Base-by-base conservation (phyloP, 2,329 filamentous ascomycete species). In the Epichloe brachyelytri region DNA sequence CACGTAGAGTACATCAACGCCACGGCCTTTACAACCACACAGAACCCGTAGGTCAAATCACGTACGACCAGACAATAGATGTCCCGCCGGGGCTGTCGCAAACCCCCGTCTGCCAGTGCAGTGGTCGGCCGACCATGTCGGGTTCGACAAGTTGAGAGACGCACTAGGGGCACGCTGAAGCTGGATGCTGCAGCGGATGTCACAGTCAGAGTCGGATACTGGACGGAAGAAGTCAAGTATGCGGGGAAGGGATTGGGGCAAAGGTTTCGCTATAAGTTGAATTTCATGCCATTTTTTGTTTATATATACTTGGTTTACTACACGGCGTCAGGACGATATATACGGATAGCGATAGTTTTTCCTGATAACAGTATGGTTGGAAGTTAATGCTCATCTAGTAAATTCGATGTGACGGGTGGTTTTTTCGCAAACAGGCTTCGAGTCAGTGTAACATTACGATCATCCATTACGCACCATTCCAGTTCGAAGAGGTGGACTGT, bases 11-110 rank as follows among this genome's bases (percentile, higher is more conserved):
- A 74, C 48, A 78, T 97, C 59, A 85, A 95, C 61, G 91, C 91
- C 6, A 88, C 85, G 1, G 89, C 93, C 0, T 85, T 54, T 94
- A 95, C 66, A 88, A 95, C 56, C 79, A 86, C 54, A 86, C 82
- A 8, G 81, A 91, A 49, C 77, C 82, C 2, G 75, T 95, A 0
- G 93, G 90, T 1, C 78, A 74, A 26, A 96, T 97, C 52, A 58
- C 84, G 22, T 88, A 93, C 63, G 75, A 83, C 39, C 63, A 80
- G 15, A 80, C 86, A 0, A 91, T 97, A 60, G 77, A 80, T 2
- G 85, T 89, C 2, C 83, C 84, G 0, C 88, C 90, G 0, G 88
- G 89, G 0, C 64, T 78, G 1, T 86, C 83, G 2, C 69, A 78
- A 51, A 87, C 85, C 91, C 91, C 1, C 78, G 77, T 52, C 64